Percentiles rank a stretch among this genome's conserved stretches.
Evolutionary conservation across 2,329 filamentous ascomycete genomes (phyloP).

Genomic region (Curvularia sp.): DNA sequence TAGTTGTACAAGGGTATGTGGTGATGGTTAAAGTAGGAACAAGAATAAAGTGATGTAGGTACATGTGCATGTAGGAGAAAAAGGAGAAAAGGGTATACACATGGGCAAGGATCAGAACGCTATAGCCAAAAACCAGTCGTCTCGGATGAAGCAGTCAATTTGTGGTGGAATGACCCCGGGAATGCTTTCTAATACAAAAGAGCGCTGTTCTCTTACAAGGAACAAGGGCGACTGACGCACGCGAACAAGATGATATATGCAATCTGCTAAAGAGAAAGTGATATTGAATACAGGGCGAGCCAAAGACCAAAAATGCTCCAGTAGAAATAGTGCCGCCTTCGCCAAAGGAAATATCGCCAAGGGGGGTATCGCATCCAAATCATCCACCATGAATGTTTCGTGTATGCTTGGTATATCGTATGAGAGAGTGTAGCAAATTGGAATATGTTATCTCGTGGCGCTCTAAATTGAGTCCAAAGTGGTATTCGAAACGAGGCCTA

Average conservation of each 20-base stretch:
- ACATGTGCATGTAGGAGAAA: neutral
- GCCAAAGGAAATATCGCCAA: conserved; percentile 18
- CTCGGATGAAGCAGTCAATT: neutral
- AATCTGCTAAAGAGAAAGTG: neutral
- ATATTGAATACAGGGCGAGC: neutral
- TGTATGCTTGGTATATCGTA: conserved; percentile 19
- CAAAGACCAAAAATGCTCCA: conserved; percentile 9
- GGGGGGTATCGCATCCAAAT: conserved; percentile 32
- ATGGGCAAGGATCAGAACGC: neutral
- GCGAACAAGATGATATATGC: conserved; percentile 1
- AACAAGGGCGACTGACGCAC: neutral
- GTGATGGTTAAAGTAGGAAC: neutral
- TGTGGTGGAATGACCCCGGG: neutral
- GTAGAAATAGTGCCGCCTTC: conserved; percentile 15
- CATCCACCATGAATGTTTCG: conserved; percentile 23
- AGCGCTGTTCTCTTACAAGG: neutral
- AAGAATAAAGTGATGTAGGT: neutral
- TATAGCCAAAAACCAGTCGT: neutral
- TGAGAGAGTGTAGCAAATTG: conserved; percentile 3
- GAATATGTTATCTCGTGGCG: neutral
- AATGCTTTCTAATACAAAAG: neutral
- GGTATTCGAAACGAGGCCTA: conserved; percentile 3
- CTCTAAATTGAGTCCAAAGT: neutral
- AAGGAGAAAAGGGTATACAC: neutral
- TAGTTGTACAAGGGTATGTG: conserved; percentile 27